Evolutionary conservation across 257 asterid genomes (phyloP).

Genomic region (Prunella vulgaris): DNA sequence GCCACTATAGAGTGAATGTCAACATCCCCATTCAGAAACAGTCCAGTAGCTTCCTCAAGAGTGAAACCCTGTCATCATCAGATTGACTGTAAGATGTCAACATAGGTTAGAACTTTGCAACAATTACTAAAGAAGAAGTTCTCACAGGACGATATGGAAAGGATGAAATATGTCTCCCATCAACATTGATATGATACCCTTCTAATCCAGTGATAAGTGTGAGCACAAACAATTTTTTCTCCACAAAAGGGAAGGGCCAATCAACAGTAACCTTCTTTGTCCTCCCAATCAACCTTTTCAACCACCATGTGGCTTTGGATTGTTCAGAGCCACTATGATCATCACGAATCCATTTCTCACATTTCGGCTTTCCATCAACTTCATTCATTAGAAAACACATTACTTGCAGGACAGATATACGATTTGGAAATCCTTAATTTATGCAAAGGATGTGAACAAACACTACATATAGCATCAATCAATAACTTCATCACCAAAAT

Average conservation of each 20-base stretch:
- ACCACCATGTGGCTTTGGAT: constrained; percentile 87
- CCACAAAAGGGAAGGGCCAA: constrained; percentile 94
- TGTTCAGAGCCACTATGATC: constrained; percentile 69
- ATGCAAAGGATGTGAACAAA: constrained; percentile 1
- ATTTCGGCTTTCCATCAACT: constrained; percentile 93
- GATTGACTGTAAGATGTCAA: constrained; percentile 16
- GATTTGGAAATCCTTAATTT: neutral
- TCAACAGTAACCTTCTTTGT: constrained; percentile 74
- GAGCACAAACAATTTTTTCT: constrained; percentile 84
- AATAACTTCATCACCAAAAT: neutral
- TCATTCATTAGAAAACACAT: constrained; percentile 26
- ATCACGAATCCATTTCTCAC: constrained; percentile 96
- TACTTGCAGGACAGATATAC: constrained; percentile 11
- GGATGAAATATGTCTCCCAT: constrained; percentile 84
- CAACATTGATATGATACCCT: constrained; percentile 84
- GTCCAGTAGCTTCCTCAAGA: constrained; percentile 90
- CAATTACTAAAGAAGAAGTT: constrained; percentile 19
- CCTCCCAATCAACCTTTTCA: constrained; percentile 86
- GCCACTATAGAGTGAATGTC: constrained; percentile 68
- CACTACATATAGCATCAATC: neutral
- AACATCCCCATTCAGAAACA: constrained; percentile 68
- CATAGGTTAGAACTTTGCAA: constrained; percentile 8
- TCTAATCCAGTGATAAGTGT: constrained; percentile 85
- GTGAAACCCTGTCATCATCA: constrained; percentile 64
- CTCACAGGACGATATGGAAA: constrained; percentile 88